A percentile compares a stretch with the other conserved stretches of the same genome.
These are phyloP conservation scores for Haematococcus lacustris DNA, from an alignment of 139 green algal species.

Conservation along the genomic window DNA sequence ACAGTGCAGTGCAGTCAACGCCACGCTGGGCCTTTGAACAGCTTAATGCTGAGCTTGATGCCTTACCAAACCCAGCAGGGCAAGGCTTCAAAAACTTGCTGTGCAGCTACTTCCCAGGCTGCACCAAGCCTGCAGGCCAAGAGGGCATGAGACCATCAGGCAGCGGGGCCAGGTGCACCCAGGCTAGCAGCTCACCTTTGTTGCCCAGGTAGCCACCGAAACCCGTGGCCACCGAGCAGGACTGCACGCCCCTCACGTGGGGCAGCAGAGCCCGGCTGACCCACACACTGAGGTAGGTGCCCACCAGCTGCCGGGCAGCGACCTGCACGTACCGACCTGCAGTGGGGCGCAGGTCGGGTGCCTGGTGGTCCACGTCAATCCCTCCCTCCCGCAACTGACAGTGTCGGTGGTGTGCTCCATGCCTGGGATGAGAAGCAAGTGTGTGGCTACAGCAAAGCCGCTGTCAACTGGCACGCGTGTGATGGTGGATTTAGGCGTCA, in stretches of 20 bases:
- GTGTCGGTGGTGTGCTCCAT: background rate
- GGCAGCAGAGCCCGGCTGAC: slow-evolving; percentile 46
- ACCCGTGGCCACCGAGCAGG: slow-evolving; percentile 49
- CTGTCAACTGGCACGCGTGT: background rate
- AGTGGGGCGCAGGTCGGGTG: too few species aligned
- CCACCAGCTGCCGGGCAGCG: slow-evolving; percentile 73
- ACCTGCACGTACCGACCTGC: slow-evolving; percentile 52
- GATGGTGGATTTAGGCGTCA: background rate
- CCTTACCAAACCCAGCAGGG: too few species aligned
- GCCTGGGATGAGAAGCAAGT: background rate
- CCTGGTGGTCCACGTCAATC: background rate
- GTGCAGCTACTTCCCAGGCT: too few species aligned
- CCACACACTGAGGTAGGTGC: slow-evolving; percentile 83
- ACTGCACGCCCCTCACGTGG: slow-evolving; percentile 55
- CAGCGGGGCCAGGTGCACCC: too few species aligned
- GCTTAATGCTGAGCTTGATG: too few species aligned
- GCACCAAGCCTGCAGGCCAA: too few species aligned
- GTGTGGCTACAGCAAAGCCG: background rate
- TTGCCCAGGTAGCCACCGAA: slow-evolving; percentile 75
- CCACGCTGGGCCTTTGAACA: too few species aligned
- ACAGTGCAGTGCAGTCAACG: too few species aligned
- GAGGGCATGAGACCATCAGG: too few species aligned
- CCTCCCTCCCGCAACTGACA: background rate
- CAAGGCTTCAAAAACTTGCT: too few species aligned
- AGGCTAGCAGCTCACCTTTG: slow-evolving; percentile 52